These are phyloP conservation scores for Parietaria judaica DNA, from an alignment of 306 rosid genomes.

Conservation along the genomic window DNA sequence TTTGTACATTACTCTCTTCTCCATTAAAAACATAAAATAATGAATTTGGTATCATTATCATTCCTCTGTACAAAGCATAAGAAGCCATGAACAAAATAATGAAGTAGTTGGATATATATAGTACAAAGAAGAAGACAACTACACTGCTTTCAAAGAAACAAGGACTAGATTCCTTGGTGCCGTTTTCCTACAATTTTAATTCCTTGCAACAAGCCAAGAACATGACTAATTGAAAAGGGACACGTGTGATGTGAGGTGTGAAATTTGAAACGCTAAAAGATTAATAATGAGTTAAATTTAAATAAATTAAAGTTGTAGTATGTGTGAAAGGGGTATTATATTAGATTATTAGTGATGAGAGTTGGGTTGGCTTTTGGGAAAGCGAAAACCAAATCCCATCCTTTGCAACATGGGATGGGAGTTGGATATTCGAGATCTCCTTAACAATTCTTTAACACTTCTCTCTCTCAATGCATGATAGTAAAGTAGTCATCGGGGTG, in stretches of 20 bases:
- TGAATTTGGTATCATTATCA: conserved; percentile 1
- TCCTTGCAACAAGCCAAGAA: conserved; percentile 20
- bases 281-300: not conserved
- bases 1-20: not conserved
- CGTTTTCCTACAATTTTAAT: not conserved
- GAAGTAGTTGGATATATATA: conserved; percentile 6
- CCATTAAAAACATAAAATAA: not conserved
- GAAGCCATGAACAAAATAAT: conserved; percentile 24
- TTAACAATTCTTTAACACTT: conserved; percentile 30
- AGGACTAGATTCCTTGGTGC: conserved; percentile 44
- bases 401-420: conserved; percentile 51
- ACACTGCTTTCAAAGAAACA: conserved; percentile 27
- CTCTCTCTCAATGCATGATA: conserved; percentile 1
- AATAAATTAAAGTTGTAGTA: not conserved
- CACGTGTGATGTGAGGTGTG: conserved; percentile 25
- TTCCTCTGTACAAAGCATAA: conserved; percentile 21
- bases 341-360: conserved; percentile 21
- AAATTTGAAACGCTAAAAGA: conserved; percentile 12
- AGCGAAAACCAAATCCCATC: conserved; percentile 57
- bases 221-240: conserved; percentile 20
- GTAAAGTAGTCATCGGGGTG: conserved; percentile 7
- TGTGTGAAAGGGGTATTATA: not conserved
- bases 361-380: conserved; percentile 68
- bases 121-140: conserved; percentile 34
- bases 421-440: conserved; percentile 63